A percentile compares a stretch with the other conserved stretches of the same genome.
Evolutionary conservation across 306 rosid genomes (phyloP).

Genomic region (Calophaca sinica): DNA sequence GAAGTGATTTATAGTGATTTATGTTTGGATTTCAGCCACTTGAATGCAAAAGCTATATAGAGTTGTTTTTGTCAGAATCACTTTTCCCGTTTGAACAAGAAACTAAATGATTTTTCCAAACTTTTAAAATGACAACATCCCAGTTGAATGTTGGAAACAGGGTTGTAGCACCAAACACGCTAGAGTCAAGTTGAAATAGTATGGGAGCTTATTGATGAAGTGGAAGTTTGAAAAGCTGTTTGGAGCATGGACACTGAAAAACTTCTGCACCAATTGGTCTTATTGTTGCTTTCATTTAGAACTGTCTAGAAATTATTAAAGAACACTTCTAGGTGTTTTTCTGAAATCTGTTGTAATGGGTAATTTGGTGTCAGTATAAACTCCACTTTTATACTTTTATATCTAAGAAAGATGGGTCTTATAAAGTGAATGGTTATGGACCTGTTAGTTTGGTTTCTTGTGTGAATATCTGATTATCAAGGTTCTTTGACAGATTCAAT

Average conservation of each 20-base stretch:
- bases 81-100: background rate
- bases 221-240: background rate
- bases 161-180: background rate
- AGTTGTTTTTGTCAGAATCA: background rate
- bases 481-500: background rate
- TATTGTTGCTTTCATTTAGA: slow-evolving; percentile 1
- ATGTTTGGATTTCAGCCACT: background rate
- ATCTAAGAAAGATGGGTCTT: background rate
- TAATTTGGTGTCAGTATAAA: background rate
- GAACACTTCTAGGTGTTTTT: background rate
- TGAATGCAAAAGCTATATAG: background rate
- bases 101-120: background rate
- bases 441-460: background rate
- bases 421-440: background rate
- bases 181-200: background rate
- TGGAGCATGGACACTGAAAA: background rate
- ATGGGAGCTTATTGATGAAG: background rate
- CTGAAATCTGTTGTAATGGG: background rate
- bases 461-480: background rate
- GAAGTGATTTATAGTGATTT: background rate
- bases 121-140: background rate
- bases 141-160: background rate
- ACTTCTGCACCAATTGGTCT: background rate
- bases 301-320: background rate
- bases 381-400: background rate